Evolutionary conservation across 2,329 filamentous ascomycete genomes (phyloP).

Genomic region (Ophiostoma sp.): DNA sequence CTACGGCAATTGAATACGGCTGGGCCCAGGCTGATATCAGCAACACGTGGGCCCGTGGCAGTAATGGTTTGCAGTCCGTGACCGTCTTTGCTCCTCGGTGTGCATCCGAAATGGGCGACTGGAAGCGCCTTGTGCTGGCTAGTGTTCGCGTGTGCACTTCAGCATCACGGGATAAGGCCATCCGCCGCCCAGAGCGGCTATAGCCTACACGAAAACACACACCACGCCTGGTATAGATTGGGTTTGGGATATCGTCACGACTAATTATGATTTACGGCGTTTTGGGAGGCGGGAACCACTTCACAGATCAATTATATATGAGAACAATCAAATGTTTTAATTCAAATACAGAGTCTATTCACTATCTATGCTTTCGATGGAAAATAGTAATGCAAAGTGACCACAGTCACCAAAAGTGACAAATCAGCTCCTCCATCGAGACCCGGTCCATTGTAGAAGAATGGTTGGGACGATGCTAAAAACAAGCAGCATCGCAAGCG

Average conservation of each 20-base stretch:
- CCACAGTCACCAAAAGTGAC: neutral
- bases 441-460: neutral
- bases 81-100: conserved; percentile 40
- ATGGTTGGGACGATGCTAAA: neutral
- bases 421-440: neutral
- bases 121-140: conserved; percentile 31
- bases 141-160: conserved; percentile 25
- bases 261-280: conserved; percentile 2
- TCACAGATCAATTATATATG: neutral
- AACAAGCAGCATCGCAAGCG: conserved; percentile 4
- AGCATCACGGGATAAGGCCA: conserved; percentile 13
- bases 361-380: neutral
- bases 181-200: conserved; percentile 24
- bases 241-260: neutral
- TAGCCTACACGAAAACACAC: neutral
- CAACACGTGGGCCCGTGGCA: conserved; percentile 29
- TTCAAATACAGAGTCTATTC: neutral
- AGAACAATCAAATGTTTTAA: neutral
- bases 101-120: conserved; percentile 35
- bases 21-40: conserved; percentile 39
- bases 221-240: neutral
- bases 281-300: neutral
- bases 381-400: neutral
- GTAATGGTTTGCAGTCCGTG: conserved; percentile 33
- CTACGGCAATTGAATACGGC: conserved; percentile 34